A percentile compares a stretch with the other conserved stretches of the same genome.
These are phyloP conservation scores for Fragaria ananassa DNA, from an alignment of 306 rosid genomes.

Conservation along the genomic window DNA sequence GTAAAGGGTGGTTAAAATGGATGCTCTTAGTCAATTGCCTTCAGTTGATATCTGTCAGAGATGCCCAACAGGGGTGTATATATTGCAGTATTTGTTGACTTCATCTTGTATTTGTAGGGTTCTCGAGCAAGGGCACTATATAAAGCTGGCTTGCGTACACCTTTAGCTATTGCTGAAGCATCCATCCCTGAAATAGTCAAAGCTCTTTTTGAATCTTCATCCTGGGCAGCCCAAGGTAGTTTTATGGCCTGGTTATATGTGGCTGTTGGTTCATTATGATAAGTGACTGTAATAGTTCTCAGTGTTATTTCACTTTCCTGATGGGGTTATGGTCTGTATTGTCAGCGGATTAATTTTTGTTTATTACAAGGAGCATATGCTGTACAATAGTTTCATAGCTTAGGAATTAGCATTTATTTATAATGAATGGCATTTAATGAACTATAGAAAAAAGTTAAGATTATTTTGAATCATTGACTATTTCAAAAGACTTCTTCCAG, in stretches of 20 bases:
- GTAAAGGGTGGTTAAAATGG: neutral
- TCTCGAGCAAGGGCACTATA: conserved; percentile 98
- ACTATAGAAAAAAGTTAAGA: neutral
- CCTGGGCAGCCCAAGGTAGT: conserved; percentile 87
- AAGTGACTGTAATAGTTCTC: neutral
- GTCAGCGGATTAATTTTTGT: conserved; percentile 6
- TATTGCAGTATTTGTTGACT: conserved; percentile 14
- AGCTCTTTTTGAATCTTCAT: conserved; percentile 81
- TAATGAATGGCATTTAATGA: neutral
- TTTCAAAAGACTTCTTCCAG: neutral
- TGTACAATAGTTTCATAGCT: neutral
- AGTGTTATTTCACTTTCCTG: neutral
- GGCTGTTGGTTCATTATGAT: neutral
- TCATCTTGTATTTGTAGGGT: conserved; percentile 55
- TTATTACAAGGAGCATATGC: neutral
- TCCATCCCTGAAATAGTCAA: conserved; percentile 76
- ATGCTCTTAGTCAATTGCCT: conserved; percentile 20
- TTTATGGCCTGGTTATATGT: conserved; percentile 9
- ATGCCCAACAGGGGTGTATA: conserved; percentile 1
- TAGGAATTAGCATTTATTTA: neutral
- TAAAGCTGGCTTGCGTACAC: conserved; percentile 85
- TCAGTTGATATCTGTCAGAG: conserved; percentile 8
- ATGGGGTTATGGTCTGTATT: conserved; percentile 2
- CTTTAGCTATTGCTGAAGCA: conserved; percentile 95
- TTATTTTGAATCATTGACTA: neutral